Base-by-base conservation (phyloP, 176 grass and related monocot species). In the bread wheat (Triticum aestivum) region DNA sequence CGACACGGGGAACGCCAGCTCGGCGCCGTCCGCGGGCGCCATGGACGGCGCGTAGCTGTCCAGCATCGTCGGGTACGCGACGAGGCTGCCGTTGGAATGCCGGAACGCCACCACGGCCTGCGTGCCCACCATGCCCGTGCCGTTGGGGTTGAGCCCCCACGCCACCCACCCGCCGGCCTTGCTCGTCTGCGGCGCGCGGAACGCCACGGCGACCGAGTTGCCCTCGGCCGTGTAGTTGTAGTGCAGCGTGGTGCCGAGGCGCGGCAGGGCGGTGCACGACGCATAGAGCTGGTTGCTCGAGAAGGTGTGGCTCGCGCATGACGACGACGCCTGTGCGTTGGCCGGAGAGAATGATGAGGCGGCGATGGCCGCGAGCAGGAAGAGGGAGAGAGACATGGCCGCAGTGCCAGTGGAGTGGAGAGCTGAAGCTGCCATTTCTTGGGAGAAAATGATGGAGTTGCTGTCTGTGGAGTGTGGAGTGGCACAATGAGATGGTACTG, bases 31-130 rank as follows among this genome's bases (percentile, higher is more conserved):
- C 0, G 84, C 85, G 1, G 93, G 95, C 69, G 85, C 68, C 95
- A 95, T 95, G 27, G 95, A 93, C 26, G 95, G 93, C 49, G 86
- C 54, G 73, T 98, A 98, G 91, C 91, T 98, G 42, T 86, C 88
- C 23, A 98, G 83, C 62, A 75, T 20, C 2, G 95, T 98, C 59
- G 95, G 87, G 87, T 98, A 95, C 39, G 91, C 91, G 11, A 89
- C 44, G 26, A 98, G 75, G 88, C 81, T 95, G 23, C 91, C 95
- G 61, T 95, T 89, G 39, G 95, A 92, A 73, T 79, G 87, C 42
- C 13, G 75, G 78, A 98, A 95, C 26, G 91, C 93, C 21, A 98
- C 95, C 0, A 98, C 73, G 23, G 83, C 93, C 83, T 95, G 91
- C 9, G 95, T 87, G 39, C 93, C 93, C 3, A 93, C 95, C 95